A percentile compares a stretch with the other conserved stretches of the same genome.
Evolutionary conservation across 1,284 basidiomycete species (phyloP).

Genomic region (Apiotrichum gamsii): DNA sequence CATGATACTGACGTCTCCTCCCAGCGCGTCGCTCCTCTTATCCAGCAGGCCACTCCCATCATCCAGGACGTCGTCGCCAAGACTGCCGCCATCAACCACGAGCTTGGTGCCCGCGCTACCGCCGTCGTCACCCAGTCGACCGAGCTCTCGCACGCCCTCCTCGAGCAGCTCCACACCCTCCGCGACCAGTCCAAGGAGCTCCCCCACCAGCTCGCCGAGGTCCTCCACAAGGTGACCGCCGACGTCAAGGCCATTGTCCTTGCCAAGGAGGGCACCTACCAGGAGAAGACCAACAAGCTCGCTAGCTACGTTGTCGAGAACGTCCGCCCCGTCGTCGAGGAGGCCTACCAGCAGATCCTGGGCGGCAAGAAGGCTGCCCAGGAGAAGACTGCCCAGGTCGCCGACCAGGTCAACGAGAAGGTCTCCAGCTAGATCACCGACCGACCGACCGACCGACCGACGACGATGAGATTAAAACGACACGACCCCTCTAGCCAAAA

Average conservation of each 20-base stretch:
- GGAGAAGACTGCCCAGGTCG: slow-evolving; percentile 26
- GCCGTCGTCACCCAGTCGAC: slow-evolving; percentile 35
- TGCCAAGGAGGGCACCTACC: slow-evolving; percentile 40
- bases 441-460: too few relatives aligned
- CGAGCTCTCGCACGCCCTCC: slow-evolving; percentile 35
- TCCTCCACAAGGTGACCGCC: slow-evolving; percentile 34
- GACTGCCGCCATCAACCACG: slow-evolving; percentile 39
- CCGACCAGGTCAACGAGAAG: slow-evolving; percentile 11
- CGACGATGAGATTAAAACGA: too few relatives aligned
- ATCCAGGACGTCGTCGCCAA: slow-evolving; percentile 38
- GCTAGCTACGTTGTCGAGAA: slow-evolving; percentile 43
- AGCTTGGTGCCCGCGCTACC: slow-evolving; percentile 34
- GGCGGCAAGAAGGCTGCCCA: slow-evolving; percentile 27
- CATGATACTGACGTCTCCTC: background rate
- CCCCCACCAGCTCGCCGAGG: slow-evolving; percentile 38
- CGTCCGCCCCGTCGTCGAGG: slow-evolving; percentile 46
- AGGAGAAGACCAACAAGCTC: slow-evolving; percentile 47
- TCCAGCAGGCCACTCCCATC: slow-evolving; percentile 34
- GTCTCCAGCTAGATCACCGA: background rate
- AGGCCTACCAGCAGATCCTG: slow-evolving; percentile 43
- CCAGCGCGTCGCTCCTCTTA: slow-evolving; percentile 35
- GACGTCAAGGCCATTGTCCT: slow-evolving; percentile 44
- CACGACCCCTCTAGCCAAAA: too few relatives aligned
- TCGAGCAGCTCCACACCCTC: slow-evolving; percentile 41
- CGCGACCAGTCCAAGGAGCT: slow-evolving; percentile 41